phyloP scores from a whole-genome alignment of 352 stramenopile species.

The Phytophthora ramorum region DNA sequence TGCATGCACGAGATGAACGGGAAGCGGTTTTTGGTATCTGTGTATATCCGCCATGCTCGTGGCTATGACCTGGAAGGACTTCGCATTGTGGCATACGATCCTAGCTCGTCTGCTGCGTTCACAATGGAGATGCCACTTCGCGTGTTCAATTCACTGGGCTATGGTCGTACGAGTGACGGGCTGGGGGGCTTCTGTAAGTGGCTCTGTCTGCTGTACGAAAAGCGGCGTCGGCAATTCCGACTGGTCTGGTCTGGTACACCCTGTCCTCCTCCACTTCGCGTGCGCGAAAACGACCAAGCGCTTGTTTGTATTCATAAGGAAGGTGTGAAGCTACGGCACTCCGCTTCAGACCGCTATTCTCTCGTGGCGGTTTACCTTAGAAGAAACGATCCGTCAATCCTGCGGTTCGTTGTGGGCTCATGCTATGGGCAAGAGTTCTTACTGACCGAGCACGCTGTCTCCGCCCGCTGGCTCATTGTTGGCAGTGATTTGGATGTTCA shows the following conservation, averaged over 20 bases:
- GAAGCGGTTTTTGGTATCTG: conserved; percentile 51
- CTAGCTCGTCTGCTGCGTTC: conserved; percentile 44
- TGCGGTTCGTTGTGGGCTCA: conserved; percentile 51
- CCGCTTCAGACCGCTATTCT: conserved; percentile 7
- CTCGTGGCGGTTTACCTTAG: conserved; percentile 53
- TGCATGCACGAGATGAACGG: conserved; percentile 49
- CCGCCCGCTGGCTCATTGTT: conserved; percentile 29
- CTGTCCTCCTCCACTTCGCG: conserved; percentile 57
- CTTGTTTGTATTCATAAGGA: conserved; percentile 74
- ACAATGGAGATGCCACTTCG: conserved; percentile 45
- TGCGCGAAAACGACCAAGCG: conserved; percentile 56
- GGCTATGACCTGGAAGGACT: conserved; percentile 61
- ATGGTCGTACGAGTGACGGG: conserved; percentile 51
- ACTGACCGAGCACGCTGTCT: conserved; percentile 33
- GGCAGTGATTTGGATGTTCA: conserved; percentile 37
- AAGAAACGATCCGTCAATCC: conserved; percentile 29
- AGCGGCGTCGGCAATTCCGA: conserved; percentile 51
- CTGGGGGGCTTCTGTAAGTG: conserved; percentile 62
- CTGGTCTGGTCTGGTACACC: conserved; percentile 65
- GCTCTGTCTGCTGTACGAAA: conserved; percentile 68
- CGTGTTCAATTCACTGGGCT: conserved; percentile 58
- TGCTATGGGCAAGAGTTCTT: conserved; percentile 20
- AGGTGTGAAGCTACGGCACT: conserved; percentile 39
- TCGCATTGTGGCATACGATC: conserved; percentile 64
- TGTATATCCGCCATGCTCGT: conserved; percentile 48